Conservation (phyloP, 768 basidiomycete genomes). For the Russula virescens region DNA sequence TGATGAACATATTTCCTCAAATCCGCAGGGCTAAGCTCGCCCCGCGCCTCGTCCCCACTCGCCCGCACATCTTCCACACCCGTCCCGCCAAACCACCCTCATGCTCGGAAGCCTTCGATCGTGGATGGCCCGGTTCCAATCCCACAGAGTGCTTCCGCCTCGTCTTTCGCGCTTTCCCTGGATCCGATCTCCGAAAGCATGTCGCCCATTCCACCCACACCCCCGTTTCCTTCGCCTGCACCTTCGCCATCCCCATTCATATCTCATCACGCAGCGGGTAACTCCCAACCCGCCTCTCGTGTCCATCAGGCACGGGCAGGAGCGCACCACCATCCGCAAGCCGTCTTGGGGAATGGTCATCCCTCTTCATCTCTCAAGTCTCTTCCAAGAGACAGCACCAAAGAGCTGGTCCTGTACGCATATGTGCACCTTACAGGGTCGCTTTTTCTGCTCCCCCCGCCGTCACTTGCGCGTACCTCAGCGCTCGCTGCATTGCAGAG, state of each 20-base stretch:
- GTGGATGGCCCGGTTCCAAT: conserved; percentile 8
- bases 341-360: conserved; percentile 24
- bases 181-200: conserved; percentile 33
- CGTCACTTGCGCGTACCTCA: conserved; percentile 40
- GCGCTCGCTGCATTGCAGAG: conserved; percentile 44
- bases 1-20: background rate
- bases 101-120: conserved; percentile 70
- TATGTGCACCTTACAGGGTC: conserved; percentile 78
- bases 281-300: conserved; percentile 22
- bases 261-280: background rate
- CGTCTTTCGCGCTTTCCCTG: conserved; percentile 32
- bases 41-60: conserved; percentile 36
- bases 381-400: conserved; percentile 2
- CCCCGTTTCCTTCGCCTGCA: conserved; percentile 26
- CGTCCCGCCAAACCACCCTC: conserved; percentile 58
- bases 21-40: conserved; percentile 6
- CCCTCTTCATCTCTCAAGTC: conserved; percentile 11
- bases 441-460: conserved; percentile 49
- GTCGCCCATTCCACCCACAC: conserved; percentile 30
- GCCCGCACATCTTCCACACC: conserved; percentile 39
- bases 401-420: conserved; percentile 75
- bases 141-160: conserved; percentile 30
- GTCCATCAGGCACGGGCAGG: conserved; percentile 27
- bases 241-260: conserved; percentile 29
- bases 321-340: conserved; percentile 28